Evolutionary conservation across 495 filamentous ascomycete genomes (phyloP).

Genomic region (Tuber melanosporum): DNA sequence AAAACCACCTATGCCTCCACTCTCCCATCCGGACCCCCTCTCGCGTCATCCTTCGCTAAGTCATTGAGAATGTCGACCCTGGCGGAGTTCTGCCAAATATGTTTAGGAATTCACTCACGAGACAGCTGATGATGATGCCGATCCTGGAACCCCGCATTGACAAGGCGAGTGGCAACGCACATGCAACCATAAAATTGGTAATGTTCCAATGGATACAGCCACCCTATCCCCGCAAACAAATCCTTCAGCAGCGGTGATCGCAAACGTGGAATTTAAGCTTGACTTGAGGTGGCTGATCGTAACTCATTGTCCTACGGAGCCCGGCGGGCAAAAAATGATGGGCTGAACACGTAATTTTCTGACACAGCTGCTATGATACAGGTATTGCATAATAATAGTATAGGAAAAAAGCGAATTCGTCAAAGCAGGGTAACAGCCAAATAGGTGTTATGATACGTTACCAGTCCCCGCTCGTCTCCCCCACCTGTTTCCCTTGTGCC

Average conservation of each 20-base stretch:
- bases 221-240: not conserved
- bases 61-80: not conserved
- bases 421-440: too few relatives aligned
- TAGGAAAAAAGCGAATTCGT: too few relatives aligned
- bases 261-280: not conserved
- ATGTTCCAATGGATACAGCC: not conserved
- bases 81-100: not conserved
- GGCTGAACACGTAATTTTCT: not conserved
- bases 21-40: not conserved
- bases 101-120: not conserved
- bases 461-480: too few relatives aligned
- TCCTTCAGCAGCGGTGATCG: not conserved
- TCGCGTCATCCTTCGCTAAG: not conserved
- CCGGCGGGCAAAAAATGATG: not conserved
- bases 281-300: not conserved
- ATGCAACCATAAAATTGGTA: not conserved
- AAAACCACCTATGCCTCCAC: not conserved
- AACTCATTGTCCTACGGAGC: not conserved
- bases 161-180: not conserved
- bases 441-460: too few relatives aligned
- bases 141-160: not conserved
- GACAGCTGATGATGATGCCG: not conserved
- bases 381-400: too few relatives aligned
- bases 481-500: too few relatives aligned
- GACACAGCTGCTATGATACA: too few relatives aligned